Conservation (phyloP, 495 filamentous ascomycete species). For the Physcia stellaris region DNA sequence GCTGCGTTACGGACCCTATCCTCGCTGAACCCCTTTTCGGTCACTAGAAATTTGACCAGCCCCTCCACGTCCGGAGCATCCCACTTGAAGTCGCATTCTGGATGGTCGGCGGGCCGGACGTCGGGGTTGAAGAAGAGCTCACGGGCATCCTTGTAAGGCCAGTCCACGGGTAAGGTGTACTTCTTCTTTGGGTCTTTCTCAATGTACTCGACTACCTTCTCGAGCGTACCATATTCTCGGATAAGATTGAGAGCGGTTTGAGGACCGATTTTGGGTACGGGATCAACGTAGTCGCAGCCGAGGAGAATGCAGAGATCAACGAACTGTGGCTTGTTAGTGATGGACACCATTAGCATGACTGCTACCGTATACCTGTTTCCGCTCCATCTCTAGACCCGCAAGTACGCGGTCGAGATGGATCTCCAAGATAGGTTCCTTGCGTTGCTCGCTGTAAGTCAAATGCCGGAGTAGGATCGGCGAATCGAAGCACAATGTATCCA, state of each 20-base stretch:
- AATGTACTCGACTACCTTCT: conserved; percentile 70
- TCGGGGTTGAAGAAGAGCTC: conserved; percentile 83
- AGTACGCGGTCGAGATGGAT: conserved; percentile 76
- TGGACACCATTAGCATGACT: no score
- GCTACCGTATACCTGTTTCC: conserved; percentile 64
- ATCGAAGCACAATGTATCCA: conserved; percentile 97
- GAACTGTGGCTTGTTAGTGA: no score
- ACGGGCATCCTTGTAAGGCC: conserved; percentile 85
- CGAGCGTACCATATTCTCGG: conserved; percentile 73
- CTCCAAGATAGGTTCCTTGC: conserved; percentile 95
- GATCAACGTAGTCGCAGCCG: conserved; percentile 94
- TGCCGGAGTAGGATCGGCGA: conserved; percentile 82
- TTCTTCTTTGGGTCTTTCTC: conserved; percentile 62
- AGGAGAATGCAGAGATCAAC: conserved; percentile 96
- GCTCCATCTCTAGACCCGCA: conserved; percentile 74
- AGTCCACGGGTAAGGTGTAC: conserved; percentile 76
- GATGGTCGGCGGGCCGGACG: conserved; percentile 70
- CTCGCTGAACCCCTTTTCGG: conserved; percentile 93
- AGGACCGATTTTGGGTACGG: conserved; percentile 86
- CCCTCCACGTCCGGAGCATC: conserved; percentile 82
- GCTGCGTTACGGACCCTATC: conserved; percentile 74
- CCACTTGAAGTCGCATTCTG: conserved; percentile 95
- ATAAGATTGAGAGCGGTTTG: conserved; percentile 86
- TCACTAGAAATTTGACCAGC: conserved; percentile 73
- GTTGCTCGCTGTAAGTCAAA: conserved; percentile 90